Evolutionary conservation across 106 monocot genomes (phyloP).

Genomic region (Posidonia australis): DNA sequence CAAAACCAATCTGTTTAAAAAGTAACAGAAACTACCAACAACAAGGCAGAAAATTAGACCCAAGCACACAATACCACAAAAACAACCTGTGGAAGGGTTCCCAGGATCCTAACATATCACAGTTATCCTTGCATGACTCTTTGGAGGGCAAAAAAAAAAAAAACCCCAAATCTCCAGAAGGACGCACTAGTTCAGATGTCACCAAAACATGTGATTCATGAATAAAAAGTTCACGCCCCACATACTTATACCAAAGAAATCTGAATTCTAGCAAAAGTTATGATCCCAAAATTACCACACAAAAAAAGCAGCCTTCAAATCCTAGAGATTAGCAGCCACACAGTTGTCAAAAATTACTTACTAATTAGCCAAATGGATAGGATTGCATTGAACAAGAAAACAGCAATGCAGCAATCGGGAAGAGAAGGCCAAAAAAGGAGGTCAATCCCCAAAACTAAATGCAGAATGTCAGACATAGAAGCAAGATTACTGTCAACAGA

Average conservation of each 20-base stretch:
- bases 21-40: background rate
- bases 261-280: background rate
- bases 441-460: background rate
- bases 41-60: too few species aligned
- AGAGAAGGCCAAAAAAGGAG: background rate
- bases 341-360: background rate
- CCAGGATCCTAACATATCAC: too few species aligned
- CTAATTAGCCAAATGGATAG: background rate
- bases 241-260: background rate
- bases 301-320: background rate
- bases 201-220: constrained; percentile 1
- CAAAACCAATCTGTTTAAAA: background rate
- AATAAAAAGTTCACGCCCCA: background rate
- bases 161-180: background rate
- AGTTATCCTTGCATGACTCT: background rate
- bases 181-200: background rate
- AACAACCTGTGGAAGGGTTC: too few species aligned
- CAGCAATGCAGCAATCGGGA: constrained; percentile 3
- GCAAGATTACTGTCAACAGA: background rate
- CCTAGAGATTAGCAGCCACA: constrained; percentile 1
- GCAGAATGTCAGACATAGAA: background rate
- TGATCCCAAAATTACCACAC: background rate
- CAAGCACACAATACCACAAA: too few species aligned
- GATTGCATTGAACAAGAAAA: constrained; percentile 4
- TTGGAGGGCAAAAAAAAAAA: background rate